These are phyloP conservation scores for Dissoconium aciculare DNA, from an alignment of 2,329 filamentous ascomycete genomes.

Conservation along the genomic window DNA sequence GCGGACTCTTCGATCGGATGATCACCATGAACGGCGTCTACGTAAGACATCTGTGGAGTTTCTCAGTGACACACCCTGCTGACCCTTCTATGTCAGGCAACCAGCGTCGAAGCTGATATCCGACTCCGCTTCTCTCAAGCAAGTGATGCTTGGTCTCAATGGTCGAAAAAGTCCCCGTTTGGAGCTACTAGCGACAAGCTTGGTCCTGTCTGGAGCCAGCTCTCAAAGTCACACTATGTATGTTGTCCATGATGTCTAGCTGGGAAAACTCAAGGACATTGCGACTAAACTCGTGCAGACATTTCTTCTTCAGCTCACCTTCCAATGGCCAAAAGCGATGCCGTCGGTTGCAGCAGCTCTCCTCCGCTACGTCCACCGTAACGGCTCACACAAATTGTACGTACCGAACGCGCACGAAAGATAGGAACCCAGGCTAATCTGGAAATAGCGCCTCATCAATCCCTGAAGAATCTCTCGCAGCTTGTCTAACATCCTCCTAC, in stretches of 20 bases:
- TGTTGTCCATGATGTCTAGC: conserved; percentile 3
- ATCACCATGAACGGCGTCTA: conserved; percentile 40
- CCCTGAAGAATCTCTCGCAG: conserved; percentile 1
- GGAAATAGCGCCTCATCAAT: no score
- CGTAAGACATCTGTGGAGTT: conserved; percentile 31
- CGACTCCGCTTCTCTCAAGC: not conserved
- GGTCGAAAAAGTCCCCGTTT: not conserved
- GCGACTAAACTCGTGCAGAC: no score
- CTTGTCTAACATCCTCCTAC: conserved; percentile 34
- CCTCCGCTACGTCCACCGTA: conserved; percentile 1
- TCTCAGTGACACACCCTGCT: no score
- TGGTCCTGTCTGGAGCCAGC: conserved; percentile 32
- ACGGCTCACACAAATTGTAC: not conserved
- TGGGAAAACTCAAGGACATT: no score
- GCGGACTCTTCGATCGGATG: conserved; percentile 40
- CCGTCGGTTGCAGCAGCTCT: conserved; percentile 1
- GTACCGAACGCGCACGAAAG: no score
- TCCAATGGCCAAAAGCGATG: not conserved
- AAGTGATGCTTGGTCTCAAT: not conserved
- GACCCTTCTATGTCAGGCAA: not conserved
- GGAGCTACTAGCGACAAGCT: conserved; percentile 2
- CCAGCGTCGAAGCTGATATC: conserved; percentile 1
- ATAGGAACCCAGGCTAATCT: no score
- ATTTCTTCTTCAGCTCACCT: not conserved
- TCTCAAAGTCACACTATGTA: conserved; percentile 36